phyloP scores from a whole-genome alignment of 2,329 filamentous ascomycete genomes.

The Aspergillus japonicus region DNA sequence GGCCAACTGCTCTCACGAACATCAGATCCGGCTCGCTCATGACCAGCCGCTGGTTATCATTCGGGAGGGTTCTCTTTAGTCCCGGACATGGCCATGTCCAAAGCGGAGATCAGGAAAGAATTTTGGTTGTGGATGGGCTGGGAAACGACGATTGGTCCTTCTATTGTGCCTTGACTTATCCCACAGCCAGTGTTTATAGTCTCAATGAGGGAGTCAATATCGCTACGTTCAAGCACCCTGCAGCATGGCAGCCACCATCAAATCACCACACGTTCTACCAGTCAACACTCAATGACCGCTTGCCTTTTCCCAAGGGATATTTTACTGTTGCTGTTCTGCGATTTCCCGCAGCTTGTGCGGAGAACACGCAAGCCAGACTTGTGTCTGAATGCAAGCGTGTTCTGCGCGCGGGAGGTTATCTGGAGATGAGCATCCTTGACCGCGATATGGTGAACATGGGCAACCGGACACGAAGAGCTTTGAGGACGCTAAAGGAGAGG shows the following conservation, averaged over 20 bases:
- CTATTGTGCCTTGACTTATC: conserved; percentile 51
- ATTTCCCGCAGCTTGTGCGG: conserved; percentile 48
- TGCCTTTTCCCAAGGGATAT: conserved; percentile 49
- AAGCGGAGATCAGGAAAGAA: conserved; percentile 40
- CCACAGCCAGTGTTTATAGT: conserved; percentile 46
- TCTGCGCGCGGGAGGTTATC: conserved; percentile 48
- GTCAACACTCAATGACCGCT: conserved; percentile 38
- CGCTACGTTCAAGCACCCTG: conserved; percentile 36
- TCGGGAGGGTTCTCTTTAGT: conserved; percentile 51
- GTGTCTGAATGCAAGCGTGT: conserved; percentile 51
- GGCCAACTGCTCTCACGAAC: conserved; percentile 44
- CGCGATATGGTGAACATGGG: conserved; percentile 54
- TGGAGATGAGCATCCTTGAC: conserved; percentile 51
- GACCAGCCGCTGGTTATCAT: conserved; percentile 52
- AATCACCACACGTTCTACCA: conserved; percentile 47
- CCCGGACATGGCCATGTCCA: conserved; percentile 49
- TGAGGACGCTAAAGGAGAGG: conserved; percentile 47
- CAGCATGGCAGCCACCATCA: conserved; percentile 43
- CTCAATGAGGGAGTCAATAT: conserved; percentile 38
- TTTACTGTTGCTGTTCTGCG: conserved; percentile 49
- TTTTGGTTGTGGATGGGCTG: conserved; percentile 51
- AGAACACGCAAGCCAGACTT: conserved; percentile 43
- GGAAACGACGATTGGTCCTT: conserved; percentile 55
- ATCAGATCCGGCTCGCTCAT: conserved; percentile 52
- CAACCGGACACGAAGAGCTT: conserved; percentile 44